Evolutionary conservation across 306 rosid species (phyloP).

Genomic region (Purshia tridentata): DNA sequence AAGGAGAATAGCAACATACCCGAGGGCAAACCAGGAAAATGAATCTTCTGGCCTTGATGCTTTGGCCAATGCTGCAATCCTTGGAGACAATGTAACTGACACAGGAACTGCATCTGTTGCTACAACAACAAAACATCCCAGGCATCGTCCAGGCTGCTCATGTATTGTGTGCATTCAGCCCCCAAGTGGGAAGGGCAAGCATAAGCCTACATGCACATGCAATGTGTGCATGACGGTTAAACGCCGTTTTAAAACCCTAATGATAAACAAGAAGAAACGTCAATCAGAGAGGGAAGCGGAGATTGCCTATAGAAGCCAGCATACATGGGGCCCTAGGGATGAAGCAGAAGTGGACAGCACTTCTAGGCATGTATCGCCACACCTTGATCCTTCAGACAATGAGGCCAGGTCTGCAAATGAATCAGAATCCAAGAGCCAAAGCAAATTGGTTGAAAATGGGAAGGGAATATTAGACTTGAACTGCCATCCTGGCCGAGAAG

Average conservation of each 20-base stretch:
- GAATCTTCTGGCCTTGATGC: slow-evolving; percentile 92
- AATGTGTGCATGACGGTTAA: slow-evolving; percentile 93
- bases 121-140: slow-evolving; percentile 91
- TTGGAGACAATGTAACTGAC: slow-evolving; percentile 66
- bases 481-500: slow-evolving; percentile 73
- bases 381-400: slow-evolving; percentile 56
- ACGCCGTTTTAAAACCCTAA: slow-evolving; percentile 91
- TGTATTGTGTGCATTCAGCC: slow-evolving; percentile 99
- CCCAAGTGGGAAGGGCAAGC: slow-evolving; percentile 99
- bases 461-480: slow-evolving; percentile 84
- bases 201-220: slow-evolving; percentile 95
- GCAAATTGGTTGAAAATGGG: slow-evolving; percentile 51
- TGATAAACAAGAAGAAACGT: slow-evolving; percentile 95
- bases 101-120: slow-evolving; percentile 64
- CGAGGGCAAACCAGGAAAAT: slow-evolving; percentile 48
- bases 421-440: slow-evolving; percentile 56
- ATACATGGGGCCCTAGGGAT: slow-evolving; percentile 54
- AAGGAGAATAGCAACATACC: slow-evolving; percentile 49
- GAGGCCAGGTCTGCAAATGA: slow-evolving; percentile 65
- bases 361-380: slow-evolving; percentile 57
- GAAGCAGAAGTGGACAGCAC: slow-evolving; percentile 79
- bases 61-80: slow-evolving; percentile 83
- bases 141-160: slow-evolving; percentile 99
- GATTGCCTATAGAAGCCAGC: slow-evolving; percentile 77
- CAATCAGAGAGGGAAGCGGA: slow-evolving; percentile 98